Evolutionary conservation across 305 asterid genomes (phyloP), one percentile per base, ranked within the genome.

Genomic region (Coffea humblotiana): DNA sequence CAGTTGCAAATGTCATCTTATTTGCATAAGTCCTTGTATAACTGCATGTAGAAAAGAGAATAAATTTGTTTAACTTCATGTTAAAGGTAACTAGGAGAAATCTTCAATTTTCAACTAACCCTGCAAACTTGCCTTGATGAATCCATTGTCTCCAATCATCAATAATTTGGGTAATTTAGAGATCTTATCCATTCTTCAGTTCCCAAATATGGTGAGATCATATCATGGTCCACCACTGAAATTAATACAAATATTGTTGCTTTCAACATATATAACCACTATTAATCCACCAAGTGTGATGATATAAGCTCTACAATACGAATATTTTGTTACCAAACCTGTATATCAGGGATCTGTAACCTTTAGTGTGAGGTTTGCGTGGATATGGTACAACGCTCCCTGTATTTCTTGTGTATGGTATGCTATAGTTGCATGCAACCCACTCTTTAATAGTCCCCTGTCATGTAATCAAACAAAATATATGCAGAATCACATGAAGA

Each of bases 141-240:
- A 64, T 77, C 84, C 84, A 82, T 54, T 51, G 84, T 35, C 81
- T 45, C 84, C 84, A 82, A 11, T 77, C 84, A 43, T 77, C 81
- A 35, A 64, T 29, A 15, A 77, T 73, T 73, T 10, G 73, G 3
- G 54, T 63, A 77, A 14, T 73, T 52, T 14, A 82, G 74, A 35
- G 84, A 72, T 66, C 35, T 77, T 61, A 77, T 72, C 84, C 84
- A 82, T 29, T 61, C 81, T 77, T 77, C 75, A 51, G 84, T 82
- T 11, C 5, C 78, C 19, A 72, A 18, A 72, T 71, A 75, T 4
- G 81, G 74, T 13, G 52, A 13, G 12, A 77, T 0, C 75, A 54
- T 51, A 47, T 82, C 84, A 82, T 82, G 84, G 69, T 82, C 84
- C 84, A 6, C 84, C 84, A 12, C 81, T 77, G 52, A 70, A 40